Evolutionary conservation across 2,329 filamentous ascomycete species (phyloP).

Genomic region (Ceratocystis diversiconidia): DNA sequence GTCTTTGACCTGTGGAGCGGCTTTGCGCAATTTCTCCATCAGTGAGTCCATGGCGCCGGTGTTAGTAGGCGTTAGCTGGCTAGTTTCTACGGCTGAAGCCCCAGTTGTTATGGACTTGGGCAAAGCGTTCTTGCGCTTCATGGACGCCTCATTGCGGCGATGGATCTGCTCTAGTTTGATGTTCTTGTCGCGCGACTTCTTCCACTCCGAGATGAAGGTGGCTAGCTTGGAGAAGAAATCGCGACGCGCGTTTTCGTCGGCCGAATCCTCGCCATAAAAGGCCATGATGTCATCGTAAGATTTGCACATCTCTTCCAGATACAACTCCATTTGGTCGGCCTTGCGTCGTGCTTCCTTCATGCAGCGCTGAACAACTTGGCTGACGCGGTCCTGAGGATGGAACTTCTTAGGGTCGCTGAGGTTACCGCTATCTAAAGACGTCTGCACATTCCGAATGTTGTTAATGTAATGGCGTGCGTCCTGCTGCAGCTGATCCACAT

Average conservation of each 20-base stretch:
- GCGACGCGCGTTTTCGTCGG: conserved; percentile 79
- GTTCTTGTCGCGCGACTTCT: conserved; percentile 93
- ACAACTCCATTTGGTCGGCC: conserved; percentile 87
- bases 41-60: conserved; percentile 93
- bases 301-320: conserved; percentile 73
- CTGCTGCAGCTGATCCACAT: conserved; percentile 75
- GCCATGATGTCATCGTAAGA: conserved; percentile 39
- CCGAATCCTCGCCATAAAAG: conserved; percentile 74
- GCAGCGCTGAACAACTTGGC: conserved; percentile 73
- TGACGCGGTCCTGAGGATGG: conserved; percentile 90
- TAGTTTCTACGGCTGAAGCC: conserved; percentile 22
- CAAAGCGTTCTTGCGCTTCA: conserved; percentile 77
- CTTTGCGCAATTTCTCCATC: conserved; percentile 85
- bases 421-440: conserved; percentile 82
- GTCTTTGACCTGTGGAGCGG: conserved; percentile 77
- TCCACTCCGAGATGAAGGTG: conserved; percentile 83
- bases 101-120: conserved; percentile 41
- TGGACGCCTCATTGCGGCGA: conserved; percentile 74
- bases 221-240: conserved; percentile 95
- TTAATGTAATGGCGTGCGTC: conserved; percentile 89
- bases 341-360: conserved; percentile 97
- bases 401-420: conserved; percentile 94
- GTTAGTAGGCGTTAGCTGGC: conserved; percentile 50
- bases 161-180: conserved; percentile 64
- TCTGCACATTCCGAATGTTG: conserved; percentile 87